Evolutionary conservation across 1,139 yeast species (phyloP), one percentile per base, ranked within the genome.

Genomic region (Pichia sp.): DNA sequence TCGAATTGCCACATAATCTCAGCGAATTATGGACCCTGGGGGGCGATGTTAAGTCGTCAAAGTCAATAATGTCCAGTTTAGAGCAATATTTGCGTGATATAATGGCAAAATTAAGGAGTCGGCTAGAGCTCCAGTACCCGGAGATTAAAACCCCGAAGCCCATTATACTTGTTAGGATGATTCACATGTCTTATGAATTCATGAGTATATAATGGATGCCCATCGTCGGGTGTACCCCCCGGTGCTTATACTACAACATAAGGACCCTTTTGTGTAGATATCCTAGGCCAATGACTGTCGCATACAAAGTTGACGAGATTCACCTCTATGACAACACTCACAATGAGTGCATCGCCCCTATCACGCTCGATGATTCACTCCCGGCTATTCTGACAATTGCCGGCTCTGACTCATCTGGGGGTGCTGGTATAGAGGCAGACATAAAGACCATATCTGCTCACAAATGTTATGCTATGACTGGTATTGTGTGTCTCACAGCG

Each of bases 361-460:
- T 31, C 5, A 29, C 11, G 9, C 6, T 19, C 3, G 19, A 19
- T 14, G 22, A 16, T 2, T 25, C 17, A 6, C 6, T 38, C 2
- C 32, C 36, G 3, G 41, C 39, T 2, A 85, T 79, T 5, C 55
- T 80, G 45, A 75, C 86, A 0, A 67, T 81, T 32, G 88, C 88
- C 11, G 95, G 96, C 0, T 81, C 94, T 0, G 96, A 87, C 55
- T 74, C 81, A 33, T 82, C 94, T 3, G 96, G 96, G 3, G 96
- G 96, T 5, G 96, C 96, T 1, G 96, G 96, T 11, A 78, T 87
- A 39, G 96, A 87, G 53, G 96, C 96, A 1, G 96, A 87, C 56
- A 57, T 87, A 35, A 87, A 87, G 59, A 81, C 96, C 0, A 72
- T 87, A 41, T 68, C 84, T 4, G 85, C 82, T 3, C 88, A 84